These are phyloP conservation scores for Rheum nobile DNA, from an alignment of 148 eudicot genomes.

Conservation along the genomic window DNA sequence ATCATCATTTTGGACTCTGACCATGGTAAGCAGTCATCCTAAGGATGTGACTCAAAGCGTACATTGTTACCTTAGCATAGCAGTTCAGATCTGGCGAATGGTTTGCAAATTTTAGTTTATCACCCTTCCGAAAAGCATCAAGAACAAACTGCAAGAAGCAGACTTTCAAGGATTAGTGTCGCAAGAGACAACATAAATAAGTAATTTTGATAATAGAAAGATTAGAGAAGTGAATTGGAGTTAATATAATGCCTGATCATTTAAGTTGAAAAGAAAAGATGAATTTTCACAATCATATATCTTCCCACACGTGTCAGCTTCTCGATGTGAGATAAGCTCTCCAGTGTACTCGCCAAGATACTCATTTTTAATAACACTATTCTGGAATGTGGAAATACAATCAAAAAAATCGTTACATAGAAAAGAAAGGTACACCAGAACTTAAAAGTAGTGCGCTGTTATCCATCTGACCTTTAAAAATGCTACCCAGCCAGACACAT, in stretches of 20 bases:
- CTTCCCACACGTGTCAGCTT: constrained; percentile 97
- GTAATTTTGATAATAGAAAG: too few species aligned
- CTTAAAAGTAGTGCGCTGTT: neutral
- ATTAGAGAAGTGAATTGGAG: too few species aligned
- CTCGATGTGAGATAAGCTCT: constrained; percentile 90
- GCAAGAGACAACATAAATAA: neutral
- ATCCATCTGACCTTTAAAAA: constrained; percentile 63
- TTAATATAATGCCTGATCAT: too few species aligned
- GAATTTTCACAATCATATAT: too few species aligned
- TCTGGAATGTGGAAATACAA: too few species aligned
- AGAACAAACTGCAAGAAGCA: constrained; percentile 42
- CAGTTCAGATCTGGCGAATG: constrained; percentile 93
- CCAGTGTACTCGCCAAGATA: constrained; percentile 99
- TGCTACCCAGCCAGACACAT: constrained; percentile 99
- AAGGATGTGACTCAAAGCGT: too few species aligned
- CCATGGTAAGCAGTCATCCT: too few species aligned
- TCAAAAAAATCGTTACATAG: too few species aligned
- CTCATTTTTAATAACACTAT: constrained; percentile 80
- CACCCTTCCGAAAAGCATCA: constrained; percentile 91
- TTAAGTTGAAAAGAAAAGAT: too few species aligned
- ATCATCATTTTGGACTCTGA: too few species aligned
- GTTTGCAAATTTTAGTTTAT: constrained; percentile 91
- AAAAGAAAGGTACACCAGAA: neutral
- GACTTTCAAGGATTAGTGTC: neutral
- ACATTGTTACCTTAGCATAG: too few species aligned